Conservation (phyloP, 495 filamentous ascomycete genomes). For the Pyrenula aspistea region DNA sequence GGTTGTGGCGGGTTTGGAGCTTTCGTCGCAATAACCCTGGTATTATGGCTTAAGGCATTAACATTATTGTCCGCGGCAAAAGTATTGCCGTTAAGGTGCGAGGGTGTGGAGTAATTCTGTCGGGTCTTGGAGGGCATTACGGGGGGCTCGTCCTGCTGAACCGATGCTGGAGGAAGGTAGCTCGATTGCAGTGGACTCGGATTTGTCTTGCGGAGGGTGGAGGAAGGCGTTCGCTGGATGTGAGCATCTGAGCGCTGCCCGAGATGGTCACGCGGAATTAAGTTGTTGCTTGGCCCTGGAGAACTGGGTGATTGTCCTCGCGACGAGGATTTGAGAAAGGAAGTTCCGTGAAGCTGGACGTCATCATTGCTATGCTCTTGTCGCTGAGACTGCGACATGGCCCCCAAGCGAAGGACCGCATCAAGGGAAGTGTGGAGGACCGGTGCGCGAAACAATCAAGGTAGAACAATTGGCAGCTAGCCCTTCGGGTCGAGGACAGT, state of each 20-base stretch:
- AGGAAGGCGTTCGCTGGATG: slow-evolving; percentile 3
- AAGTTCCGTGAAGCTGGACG: slow-evolving; percentile 5
- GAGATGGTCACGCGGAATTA: slow-evolving; percentile 23
- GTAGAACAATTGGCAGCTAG: not conserved
- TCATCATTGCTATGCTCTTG: slow-evolving; percentile 17
- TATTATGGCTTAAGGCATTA: not conserved
- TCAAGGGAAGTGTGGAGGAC: not conserved
- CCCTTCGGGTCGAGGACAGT: not conserved
- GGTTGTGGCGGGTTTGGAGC: not conserved
- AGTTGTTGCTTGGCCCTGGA: slow-evolving; percentile 10
- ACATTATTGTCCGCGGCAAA: not conserved
- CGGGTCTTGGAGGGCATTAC: not conserved
- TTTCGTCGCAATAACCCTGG: not conserved
- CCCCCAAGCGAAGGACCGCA: slow-evolving; percentile 16
- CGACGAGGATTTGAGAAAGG: slow-evolving; percentile 7
- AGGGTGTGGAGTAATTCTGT: not conserved
- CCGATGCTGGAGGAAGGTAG: slow-evolving; percentile 13
- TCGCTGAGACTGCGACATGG: slow-evolving; percentile 28
- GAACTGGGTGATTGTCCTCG: slow-evolving; percentile 10
- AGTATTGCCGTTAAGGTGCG: not conserved
- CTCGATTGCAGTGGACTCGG: slow-evolving; percentile 26
- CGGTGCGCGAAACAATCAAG: not conserved
- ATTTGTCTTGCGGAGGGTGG: slow-evolving; percentile 19
- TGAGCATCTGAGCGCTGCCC: slow-evolving; percentile 18
- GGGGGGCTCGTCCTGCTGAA: slow-evolving; percentile 7